These are phyloP conservation scores for Podila epigama DNA, from an alignment of 192 early-diverging fungal species.

Conservation along the genomic window DNA sequence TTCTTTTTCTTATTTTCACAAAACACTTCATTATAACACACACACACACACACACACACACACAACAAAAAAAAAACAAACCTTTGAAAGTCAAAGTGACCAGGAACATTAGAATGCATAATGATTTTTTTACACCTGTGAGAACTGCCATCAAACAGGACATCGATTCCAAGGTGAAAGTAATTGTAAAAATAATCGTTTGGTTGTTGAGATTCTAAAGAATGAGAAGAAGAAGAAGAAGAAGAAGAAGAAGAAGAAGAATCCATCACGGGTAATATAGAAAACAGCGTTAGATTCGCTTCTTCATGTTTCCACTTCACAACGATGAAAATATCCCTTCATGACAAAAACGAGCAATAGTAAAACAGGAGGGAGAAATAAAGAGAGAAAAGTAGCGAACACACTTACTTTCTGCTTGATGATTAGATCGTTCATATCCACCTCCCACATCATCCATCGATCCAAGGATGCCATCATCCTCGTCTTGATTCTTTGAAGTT, in stretches of 20 bases:
- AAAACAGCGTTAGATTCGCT: no score
- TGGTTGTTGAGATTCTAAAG: conserved; percentile 49
- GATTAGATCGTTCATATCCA: conserved; percentile 20
- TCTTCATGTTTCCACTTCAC: no score
- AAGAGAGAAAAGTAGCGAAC: not conserved
- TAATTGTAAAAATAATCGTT: conserved; percentile 83
- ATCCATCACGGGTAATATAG: no score
- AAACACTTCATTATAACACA: no score
- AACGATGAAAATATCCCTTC: no score
- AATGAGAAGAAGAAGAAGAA: not conserved
- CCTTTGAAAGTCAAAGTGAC: conserved; percentile 74
- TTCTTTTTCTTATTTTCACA: no score
- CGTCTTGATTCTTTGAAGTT: conserved; percentile 9
- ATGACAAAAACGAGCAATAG: no score
- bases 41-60: no score
- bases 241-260: not conserved
- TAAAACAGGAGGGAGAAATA: not conserved
- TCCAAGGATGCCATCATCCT: conserved; percentile 37
- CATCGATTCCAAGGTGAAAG: conserved; percentile 75
- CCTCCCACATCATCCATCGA: conserved; percentile 48
- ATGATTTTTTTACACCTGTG: conserved; percentile 78
- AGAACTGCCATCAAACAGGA: conserved; percentile 70
- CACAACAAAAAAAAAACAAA: no score
- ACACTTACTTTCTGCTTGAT: conserved; percentile 27
- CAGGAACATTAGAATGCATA: conserved; percentile 74